Conservation (phyloP, 2,329 filamentous ascomycete genomes). For the Aureobasidium sp. region DNA sequence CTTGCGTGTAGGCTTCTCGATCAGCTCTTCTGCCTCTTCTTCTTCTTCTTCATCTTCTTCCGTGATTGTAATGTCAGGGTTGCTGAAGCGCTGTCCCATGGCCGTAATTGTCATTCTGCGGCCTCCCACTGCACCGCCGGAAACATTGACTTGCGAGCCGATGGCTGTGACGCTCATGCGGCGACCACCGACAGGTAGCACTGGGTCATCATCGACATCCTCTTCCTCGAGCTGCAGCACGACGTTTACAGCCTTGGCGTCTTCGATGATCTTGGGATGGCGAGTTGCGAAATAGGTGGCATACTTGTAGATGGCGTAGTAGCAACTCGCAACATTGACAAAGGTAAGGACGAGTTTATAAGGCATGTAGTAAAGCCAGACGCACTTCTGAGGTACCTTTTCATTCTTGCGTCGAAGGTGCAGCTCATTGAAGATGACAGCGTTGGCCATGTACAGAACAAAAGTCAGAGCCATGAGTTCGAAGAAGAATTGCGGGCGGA, state of each 20-base stretch:
- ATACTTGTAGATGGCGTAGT: conserved; percentile 30
- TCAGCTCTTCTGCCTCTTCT: not conserved
- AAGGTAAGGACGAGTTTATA: conserved; percentile 39
- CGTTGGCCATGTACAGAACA: conserved; percentile 37
- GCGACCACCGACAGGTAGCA: conserved; percentile 9
- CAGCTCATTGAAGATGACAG: conserved; percentile 41
- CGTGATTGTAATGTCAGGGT: conserved; percentile 7
- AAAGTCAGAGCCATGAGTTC: conserved; percentile 29
- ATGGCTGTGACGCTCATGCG: conserved; percentile 17
- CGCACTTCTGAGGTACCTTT: conserved; percentile 31
- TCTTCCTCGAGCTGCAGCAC: conserved; percentile 16
- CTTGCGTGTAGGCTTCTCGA: conserved; percentile 3
- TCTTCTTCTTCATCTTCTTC: conserved; percentile 8
- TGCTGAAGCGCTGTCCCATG: conserved; percentile 13
- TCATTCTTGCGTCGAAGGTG: conserved; percentile 39
- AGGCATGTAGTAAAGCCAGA: conserved; percentile 35
- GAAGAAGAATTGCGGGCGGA: conserved; percentile 33
- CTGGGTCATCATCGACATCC: not conserved
- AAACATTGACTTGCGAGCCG: conserved; percentile 12
- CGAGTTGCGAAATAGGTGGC: conserved; percentile 39
- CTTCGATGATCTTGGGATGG: conserved; percentile 41
- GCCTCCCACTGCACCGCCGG: not conserved
- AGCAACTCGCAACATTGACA: conserved; percentile 33
- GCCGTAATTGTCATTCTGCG: conserved; percentile 15
- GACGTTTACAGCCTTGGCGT: conserved; percentile 31